phyloP scores from a whole-genome alignment of 495 filamentous ascomycete genomes.

The Penicillium waksmanii region DNA sequence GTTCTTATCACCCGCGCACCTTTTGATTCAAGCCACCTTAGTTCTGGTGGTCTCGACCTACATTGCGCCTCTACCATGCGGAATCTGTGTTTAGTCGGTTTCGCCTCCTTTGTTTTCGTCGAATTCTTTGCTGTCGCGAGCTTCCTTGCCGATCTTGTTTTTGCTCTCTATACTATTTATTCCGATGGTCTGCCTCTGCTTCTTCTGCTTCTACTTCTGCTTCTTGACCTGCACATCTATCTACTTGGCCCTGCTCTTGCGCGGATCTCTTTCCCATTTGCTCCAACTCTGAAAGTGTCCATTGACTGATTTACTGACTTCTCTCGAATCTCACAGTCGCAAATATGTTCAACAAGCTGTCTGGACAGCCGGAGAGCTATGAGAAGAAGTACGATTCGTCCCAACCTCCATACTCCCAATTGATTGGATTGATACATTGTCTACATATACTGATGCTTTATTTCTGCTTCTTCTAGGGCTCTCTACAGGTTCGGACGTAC shows the following conservation, averaged over 20 bases:
- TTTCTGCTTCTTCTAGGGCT: slow-evolving; percentile 52
- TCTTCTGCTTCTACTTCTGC: slow-evolving; percentile 1
- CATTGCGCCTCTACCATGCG: slow-evolving; percentile 2
- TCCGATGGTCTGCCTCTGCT: slow-evolving; percentile 25
- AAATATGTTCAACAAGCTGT: slow-evolving; percentile 95
- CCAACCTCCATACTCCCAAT: slow-evolving; percentile 5
- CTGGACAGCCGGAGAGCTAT: slow-evolving; percentile 96
- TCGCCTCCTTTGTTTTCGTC: slow-evolving; percentile 1
- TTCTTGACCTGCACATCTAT: background rate
- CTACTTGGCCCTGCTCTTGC: background rate
- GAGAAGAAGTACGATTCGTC: slow-evolving; percentile 79
- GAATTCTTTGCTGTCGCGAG: slow-evolving; percentile 2
- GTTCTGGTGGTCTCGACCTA: slow-evolving; percentile 3
- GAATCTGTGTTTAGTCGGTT: background rate
- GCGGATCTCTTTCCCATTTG: background rate
- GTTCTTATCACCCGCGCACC: no score
- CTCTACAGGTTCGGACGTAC: slow-evolving; percentile 92
- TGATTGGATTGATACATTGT: background rate
- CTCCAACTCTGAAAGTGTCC: background rate
- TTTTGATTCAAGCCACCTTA: background rate
- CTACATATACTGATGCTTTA: slow-evolving; percentile 1
- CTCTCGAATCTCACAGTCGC: slow-evolving; percentile 61
- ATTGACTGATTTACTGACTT: slow-evolving; percentile 33
- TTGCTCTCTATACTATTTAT: slow-evolving; percentile 12
- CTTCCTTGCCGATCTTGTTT: slow-evolving; percentile 13